These are phyloP conservation scores for Fusarium haematococcum DNA, from an alignment of 2,329 filamentous ascomycete species.

Conservation along the genomic window DNA sequence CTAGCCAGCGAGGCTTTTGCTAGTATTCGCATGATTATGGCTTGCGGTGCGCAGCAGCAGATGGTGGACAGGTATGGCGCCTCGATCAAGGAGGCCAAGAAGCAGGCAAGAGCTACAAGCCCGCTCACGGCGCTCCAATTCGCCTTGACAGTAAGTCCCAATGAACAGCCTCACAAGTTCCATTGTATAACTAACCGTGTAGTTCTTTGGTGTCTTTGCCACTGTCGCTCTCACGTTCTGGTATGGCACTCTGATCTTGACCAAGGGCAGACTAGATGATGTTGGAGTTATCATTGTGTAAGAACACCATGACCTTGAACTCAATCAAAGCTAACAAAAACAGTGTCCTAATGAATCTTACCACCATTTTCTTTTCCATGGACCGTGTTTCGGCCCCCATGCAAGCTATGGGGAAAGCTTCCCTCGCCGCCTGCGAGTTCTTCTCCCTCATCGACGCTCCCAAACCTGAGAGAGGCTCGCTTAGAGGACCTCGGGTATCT, in stretches of 20 bases:
- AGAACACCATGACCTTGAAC: background rate
- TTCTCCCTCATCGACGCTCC: constrained; percentile 66
- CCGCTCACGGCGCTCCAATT: constrained; percentile 43
- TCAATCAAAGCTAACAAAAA: background rate
- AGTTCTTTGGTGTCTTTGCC: constrained; percentile 13
- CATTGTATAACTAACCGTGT: background rate
- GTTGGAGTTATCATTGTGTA: background rate
- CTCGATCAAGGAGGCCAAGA: constrained; percentile 52
- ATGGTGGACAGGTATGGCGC: constrained; percentile 50
- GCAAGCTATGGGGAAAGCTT: background rate
- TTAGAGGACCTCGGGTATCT: constrained; percentile 52
- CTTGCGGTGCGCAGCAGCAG: constrained; percentile 54
- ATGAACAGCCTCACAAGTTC: no score
- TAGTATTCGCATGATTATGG: constrained; percentile 57
- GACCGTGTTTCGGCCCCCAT: background rate
- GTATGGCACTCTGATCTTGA: constrained; percentile 7
- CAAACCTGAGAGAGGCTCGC: constrained; percentile 48
- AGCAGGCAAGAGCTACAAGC: constrained; percentile 42
- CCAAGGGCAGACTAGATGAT: constrained; percentile 8
- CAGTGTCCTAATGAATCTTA: background rate
- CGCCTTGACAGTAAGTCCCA: constrained; percentile 19
- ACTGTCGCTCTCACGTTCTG: constrained; percentile 23
- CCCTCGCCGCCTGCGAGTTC: constrained; percentile 66
- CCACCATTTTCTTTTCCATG: background rate
- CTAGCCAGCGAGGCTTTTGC: constrained; percentile 56